Base-by-base conservation (phyloP, 345 rosid species). In the Dimocarpus longan region DNA sequence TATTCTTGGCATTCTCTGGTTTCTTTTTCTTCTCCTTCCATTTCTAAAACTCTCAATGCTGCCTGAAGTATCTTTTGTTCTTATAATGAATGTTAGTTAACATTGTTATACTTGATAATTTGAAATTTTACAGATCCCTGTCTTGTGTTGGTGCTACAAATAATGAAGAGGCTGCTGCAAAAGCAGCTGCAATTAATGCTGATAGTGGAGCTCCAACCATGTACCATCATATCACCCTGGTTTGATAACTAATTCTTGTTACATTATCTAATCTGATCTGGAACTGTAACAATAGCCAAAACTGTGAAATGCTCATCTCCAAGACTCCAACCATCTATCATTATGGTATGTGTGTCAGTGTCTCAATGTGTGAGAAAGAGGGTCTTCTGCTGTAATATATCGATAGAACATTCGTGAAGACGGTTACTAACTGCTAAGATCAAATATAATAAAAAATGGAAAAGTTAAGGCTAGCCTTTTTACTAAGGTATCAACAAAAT, bases 191-290 rank as follows among this genome's bases (percentile, higher is more conserved):
- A 74, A 67, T 81, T 2, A 59, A 71, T 86, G 91, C 95, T 0
- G 87, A 93, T 44, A 82, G 77, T 72, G 94, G 92, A 81, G 93
- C 93, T 81, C 93, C 94, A 26, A 94, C 99, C 79, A 96, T 95
- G 99, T 93, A 91, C 73, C 77, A 26, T 46, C 69, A 50, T 65
- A 60, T 15, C 39, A 69, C 74, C 84, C 68, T 80, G 85, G 80
- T 85, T 87, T 81, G 82, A 73, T 77, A 66, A 81, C 63, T 59
- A 40, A 19, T 85, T 80, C 79, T 73, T 54, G 43, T 73, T 69
- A 0, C 59, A 6, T 72, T 72, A 10, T 52, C 74, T 72, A 80
- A 70, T 54, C 60, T 40, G 76, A 85, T 75, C 1, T 10, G 19
- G 59, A 54, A 16, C 18, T 54, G 18, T 54, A 54, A 54, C 11